phyloP scores from a whole-genome alignment of 768 basidiomycete genomes.

The Leccinum subgranulosum region DNA sequence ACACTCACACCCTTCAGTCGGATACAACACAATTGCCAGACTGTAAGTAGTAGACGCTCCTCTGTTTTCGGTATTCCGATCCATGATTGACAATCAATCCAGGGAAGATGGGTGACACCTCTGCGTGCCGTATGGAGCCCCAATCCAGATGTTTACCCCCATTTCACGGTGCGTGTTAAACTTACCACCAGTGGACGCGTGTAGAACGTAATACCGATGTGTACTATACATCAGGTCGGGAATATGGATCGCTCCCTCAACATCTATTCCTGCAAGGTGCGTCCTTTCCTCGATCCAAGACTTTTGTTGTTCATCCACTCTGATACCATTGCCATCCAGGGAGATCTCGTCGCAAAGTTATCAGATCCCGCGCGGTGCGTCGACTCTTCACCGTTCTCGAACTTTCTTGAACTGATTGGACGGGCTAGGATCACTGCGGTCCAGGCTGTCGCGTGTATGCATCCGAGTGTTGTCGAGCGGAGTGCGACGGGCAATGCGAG shows the following conservation, averaged over 20 bases:
- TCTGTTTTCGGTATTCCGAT: neutral
- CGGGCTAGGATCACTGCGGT: conserved; percentile 66
- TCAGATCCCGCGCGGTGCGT: conserved; percentile 54
- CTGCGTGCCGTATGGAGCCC: conserved; percentile 75
- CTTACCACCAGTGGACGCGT: neutral
- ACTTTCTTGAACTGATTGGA: neutral
- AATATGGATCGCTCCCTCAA: conserved; percentile 78
- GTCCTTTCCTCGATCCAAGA: neutral
- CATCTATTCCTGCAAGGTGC: conserved; percentile 69
- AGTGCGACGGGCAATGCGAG: conserved; percentile 76
- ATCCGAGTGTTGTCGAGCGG: conserved; percentile 71
- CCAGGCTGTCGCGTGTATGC: conserved; percentile 89
- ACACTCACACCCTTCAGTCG: conserved; percentile 61
- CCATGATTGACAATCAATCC: neutral
- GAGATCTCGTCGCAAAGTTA: conserved; percentile 64
- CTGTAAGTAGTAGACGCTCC: conserved; percentile 42
- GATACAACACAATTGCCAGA: conserved; percentile 76
- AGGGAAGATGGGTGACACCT: conserved; percentile 84
- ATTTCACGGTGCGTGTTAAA: conserved; percentile 63
- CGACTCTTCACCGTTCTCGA: neutral
- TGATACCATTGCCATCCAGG: conserved; percentile 37
- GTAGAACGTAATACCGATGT: neutral
- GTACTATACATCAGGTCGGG: conserved; percentile 47
- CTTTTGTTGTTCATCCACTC: neutral
- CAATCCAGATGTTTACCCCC: conserved; percentile 77